Conservation (phyloP, 2,329 filamentous ascomycete genomes). For the Alternaria sp. region DNA sequence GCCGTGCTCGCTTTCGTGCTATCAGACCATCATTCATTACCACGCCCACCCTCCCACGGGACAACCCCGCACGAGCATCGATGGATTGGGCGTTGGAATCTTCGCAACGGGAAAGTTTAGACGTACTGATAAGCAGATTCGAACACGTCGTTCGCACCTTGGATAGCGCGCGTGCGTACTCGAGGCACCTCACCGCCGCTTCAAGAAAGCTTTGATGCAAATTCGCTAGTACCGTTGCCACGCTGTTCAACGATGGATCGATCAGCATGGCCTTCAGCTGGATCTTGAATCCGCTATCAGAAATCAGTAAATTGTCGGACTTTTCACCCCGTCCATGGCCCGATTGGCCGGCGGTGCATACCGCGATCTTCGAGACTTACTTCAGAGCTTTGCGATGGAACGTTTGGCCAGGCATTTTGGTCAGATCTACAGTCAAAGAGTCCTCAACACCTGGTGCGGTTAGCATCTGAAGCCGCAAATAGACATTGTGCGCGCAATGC, state of each 20-base stretch:
- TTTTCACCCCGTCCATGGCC: neutral
- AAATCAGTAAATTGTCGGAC: slow-evolving; percentile 19
- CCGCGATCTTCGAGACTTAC: slow-evolving; percentile 53
- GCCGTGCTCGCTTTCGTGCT: slow-evolving; percentile 15
- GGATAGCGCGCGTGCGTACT: slow-evolving; percentile 67
- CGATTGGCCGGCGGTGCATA: slow-evolving; percentile 9
- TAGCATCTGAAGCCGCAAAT: slow-evolving; percentile 2
- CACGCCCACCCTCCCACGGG: slow-evolving; percentile 14
- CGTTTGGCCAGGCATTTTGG: slow-evolving; percentile 72
- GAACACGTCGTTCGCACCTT: slow-evolving; percentile 61
- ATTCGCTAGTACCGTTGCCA: slow-evolving; percentile 72
- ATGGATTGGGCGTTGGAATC: slow-evolving; percentile 7
- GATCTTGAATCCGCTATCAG: slow-evolving; percentile 71
- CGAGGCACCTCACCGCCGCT: slow-evolving; percentile 75
- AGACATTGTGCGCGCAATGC: neutral
- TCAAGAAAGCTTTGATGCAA: slow-evolving; percentile 77
- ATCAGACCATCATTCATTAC: slow-evolving; percentile 15
- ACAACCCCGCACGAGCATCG: slow-evolving; percentile 13
- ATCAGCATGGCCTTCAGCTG: slow-evolving; percentile 85
- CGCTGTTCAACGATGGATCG: slow-evolving; percentile 78
- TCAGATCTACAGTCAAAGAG: slow-evolving; percentile 79
- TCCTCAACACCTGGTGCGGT: slow-evolving; percentile 63
- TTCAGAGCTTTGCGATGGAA: slow-evolving; percentile 80
- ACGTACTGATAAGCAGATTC: slow-evolving; percentile 66
- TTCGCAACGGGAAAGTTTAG: slow-evolving; percentile 8